These are phyloP conservation scores for Prunus mume DNA, from an alignment of 306 rosid species.

Conservation along the genomic window DNA sequence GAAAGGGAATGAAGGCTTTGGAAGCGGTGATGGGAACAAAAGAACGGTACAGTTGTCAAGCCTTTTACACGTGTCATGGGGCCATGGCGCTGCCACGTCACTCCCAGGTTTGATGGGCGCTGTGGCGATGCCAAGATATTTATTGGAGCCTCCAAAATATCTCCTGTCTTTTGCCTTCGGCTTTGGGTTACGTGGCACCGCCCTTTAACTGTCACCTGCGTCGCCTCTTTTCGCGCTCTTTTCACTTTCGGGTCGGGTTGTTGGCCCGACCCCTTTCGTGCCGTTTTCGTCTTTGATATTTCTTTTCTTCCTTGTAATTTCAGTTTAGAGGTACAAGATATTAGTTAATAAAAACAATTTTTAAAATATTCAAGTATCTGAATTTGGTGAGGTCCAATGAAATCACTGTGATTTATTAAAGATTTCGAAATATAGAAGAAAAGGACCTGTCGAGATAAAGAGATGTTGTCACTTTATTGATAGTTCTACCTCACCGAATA, in stretches of 20 bases:
- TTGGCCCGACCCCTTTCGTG: background rate
- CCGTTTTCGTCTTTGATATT: background rate
- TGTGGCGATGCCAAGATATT: conserved; percentile 42
- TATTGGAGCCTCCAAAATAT: conserved; percentile 51
- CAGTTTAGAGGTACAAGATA: background rate
- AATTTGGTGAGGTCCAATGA: background rate
- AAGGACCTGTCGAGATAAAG: background rate
- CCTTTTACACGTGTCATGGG: conserved; percentile 83
- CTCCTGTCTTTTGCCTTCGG: conserved; percentile 17
- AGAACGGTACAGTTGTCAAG: conserved; percentile 51
- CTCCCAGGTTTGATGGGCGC: background rate
- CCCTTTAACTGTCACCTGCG: background rate
- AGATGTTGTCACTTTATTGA: background rate
- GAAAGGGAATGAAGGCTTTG: background rate
- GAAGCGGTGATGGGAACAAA: conserved; percentile 41
- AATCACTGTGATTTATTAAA: background rate
- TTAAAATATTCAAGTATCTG: background rate
- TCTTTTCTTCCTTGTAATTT: background rate
- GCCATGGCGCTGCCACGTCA: conserved; percentile 60
- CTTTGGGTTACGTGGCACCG: conserved; percentile 1
- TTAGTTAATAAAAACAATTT: too few relatives aligned
- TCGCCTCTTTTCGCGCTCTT: background rate
- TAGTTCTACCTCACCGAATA: background rate
- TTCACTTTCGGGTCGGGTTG: background rate
- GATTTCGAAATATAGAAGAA: background rate